Percentiles rank a stretch among this genome's conserved stretches.
These are phyloP conservation scores for Pyrenula aspistea DNA, from an alignment of 495 filamentous ascomycete genomes.

Conservation along the genomic window DNA sequence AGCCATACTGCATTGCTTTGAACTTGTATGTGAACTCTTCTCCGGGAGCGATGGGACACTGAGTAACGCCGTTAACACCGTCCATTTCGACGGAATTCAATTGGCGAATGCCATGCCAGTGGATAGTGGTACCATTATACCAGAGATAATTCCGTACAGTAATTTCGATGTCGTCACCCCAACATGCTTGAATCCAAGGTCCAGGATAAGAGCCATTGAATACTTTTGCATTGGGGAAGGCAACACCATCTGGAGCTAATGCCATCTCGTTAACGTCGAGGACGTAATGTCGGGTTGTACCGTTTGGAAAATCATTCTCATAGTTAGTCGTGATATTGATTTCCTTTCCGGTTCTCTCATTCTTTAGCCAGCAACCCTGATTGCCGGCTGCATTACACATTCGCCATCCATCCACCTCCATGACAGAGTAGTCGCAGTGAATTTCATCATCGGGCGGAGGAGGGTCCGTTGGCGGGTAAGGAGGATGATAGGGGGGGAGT, in stretches of 20 bases:
- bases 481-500: too few species aligned
- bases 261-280: not conserved
- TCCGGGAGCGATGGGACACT: conserved; percentile 20
- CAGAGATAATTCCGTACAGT: conserved; percentile 9
- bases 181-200: conserved; percentile 9
- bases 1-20: conserved; percentile 40
- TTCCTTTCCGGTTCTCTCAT: too few species aligned
- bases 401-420: too few species aligned
- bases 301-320: not conserved
- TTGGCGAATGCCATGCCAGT: conserved; percentile 41
- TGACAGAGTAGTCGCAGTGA: too few species aligned
- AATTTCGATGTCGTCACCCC: conserved; percentile 11
- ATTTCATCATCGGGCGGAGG: too few species aligned
- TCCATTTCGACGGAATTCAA: conserved; percentile 30
- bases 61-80: conserved; percentile 21
- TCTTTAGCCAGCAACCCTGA: too few species aligned
- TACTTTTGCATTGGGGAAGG: conserved; percentile 17
- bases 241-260: conserved; percentile 29
- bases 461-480: too few species aligned
- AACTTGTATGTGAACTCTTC: conserved; percentile 35
- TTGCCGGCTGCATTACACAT: too few species aligned
- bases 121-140: conserved; percentile 31
- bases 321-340: not conserved
- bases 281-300: not conserved
- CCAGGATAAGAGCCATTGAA: conserved; percentile 9